Conservation (phyloP, 768 basidiomycete species). For the Suillus tomentosus region DNA sequence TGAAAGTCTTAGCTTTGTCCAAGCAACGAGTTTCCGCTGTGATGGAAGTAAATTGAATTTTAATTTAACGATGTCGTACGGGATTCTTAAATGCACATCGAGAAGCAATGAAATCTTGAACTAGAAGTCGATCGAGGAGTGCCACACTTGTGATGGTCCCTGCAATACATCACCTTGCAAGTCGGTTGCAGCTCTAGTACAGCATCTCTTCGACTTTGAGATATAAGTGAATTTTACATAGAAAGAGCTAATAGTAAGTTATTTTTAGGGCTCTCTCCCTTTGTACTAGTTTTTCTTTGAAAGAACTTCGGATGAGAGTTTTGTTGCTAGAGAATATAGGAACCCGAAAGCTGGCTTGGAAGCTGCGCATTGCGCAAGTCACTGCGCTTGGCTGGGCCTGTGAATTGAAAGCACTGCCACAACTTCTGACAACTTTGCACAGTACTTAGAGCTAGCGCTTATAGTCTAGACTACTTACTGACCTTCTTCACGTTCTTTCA, state of each 20-base stretch:
- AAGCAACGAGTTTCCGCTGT: background rate
- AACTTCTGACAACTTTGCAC: background rate
- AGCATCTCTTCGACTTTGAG: background rate
- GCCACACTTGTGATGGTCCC: background rate
- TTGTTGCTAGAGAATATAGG: background rate
- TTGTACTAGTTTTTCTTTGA: background rate
- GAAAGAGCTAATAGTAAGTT: background rate
- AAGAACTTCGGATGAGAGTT: background rate
- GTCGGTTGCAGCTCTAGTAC: background rate
- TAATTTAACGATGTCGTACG: background rate
- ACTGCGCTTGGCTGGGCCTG: background rate
- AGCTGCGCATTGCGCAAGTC: background rate
- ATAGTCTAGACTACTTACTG: background rate
- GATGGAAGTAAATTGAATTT: background rate
- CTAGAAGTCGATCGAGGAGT: background rate
- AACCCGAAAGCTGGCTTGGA: background rate
- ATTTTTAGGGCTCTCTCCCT: background rate
- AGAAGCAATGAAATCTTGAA: background rate
- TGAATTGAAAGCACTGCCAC: conserved; percentile 2
- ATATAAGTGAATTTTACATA: background rate
- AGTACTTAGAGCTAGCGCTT: background rate
- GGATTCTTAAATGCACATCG: background rate
- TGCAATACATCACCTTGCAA: background rate
- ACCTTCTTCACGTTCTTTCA: background rate
- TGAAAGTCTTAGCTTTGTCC: background rate